Base-by-base conservation (phyloP, 305 asterid genomes). In the Rubia tinctorum region DNA sequence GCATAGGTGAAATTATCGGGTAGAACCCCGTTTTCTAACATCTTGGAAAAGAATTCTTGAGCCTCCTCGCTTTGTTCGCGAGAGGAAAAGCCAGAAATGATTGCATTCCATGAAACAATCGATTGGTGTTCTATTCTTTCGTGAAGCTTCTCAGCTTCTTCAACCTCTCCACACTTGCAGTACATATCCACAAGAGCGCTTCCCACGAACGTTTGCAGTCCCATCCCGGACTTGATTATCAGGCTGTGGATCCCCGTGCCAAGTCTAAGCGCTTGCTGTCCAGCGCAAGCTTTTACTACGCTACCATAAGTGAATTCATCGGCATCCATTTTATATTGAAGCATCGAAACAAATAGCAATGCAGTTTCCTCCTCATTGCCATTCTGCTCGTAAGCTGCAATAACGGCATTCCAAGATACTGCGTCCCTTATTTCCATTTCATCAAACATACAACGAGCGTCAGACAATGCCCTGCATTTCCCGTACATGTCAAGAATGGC, bases 401-500 rank as follows among this genome's bases (percentile, higher is more conserved):
- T 94, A 61, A 88, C 76, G 3, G 97, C 88, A 75, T 90, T 94
- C 97, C 96, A 94, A 6, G 99, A 91, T 40, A 94, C 97, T 15
- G 90, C 94, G 80, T 94, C 98, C 81, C 91, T 86, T 47, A 49
- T 71, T 58, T 87, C 83, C 98, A 94, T 94, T 71, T 84, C 87
- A 58, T 86, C 87, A 76, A 94, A 94, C 23, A 84, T 15, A 18
- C 63, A 77, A n/a, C 80, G 87, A 77, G 98, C 98, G 75, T 91
- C 95, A 27, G 17, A 63, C 78, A 90, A 43, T 25, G 87, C 85
- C 73, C 94, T 91, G 66, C 97, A 91, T 84, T 94, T 94, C 71
- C 98, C 98, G 71, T 94, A 94, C 98, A 90, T 91, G 78, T 91
- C 97, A 71, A 94, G 83, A 72, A 86, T 79, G 69, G 97, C 96